Evolutionary conservation across 225 moss, liverwort and hornwort genomes (phyloP), one percentile per base, ranked within the genome.

Genomic region (Polytrichum commune): DNA sequence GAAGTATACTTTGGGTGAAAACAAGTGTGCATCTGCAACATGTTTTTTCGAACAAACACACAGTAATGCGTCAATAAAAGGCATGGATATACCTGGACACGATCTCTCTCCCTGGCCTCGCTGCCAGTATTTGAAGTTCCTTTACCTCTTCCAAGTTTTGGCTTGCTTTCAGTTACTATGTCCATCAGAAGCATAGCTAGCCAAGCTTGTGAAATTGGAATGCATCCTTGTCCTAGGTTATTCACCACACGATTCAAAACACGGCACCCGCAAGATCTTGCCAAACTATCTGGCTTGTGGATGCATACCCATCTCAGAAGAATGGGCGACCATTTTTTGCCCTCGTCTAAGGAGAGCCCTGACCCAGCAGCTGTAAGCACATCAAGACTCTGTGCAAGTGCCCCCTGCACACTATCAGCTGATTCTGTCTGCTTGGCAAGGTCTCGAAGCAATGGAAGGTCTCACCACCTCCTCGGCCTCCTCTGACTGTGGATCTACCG

Each of bases 171-270:
- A 74, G 85, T 87, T 35, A 93, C 93, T 64, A 93, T 83, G 71
- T 95, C 82, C 90, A 98, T 91, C 26, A 98, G 95, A 69, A 98
- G 86, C 93, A 95, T 89, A 29, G 98, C 98, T 77, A 98, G 83
- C 98, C 95, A 98, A 55, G 98, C 92, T 85, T 98, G 98, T 62
- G 95, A 90, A 75, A 98, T 80, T 58, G 98, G 91, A 73, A 98
- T 90, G 57, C 98, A 95, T 27, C 84, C 80, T 70, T 85, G 91
- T 60, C 93, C 98, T 78, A 98, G 87, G 77, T 81, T 89, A 79
- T 88, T 83, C 69, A 98, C 86, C 67, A 95, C 91, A 68, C 98
- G 88, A 56, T 84, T 84, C 79, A 98, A 86, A 60, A 98, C 87
- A 80, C 82, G 90, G 65, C 93, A 95, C 54, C 95, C 98, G 77